phyloP scores from a whole-genome alignment of 208 protist genomes.

The Phytomonas sp. region DNA sequence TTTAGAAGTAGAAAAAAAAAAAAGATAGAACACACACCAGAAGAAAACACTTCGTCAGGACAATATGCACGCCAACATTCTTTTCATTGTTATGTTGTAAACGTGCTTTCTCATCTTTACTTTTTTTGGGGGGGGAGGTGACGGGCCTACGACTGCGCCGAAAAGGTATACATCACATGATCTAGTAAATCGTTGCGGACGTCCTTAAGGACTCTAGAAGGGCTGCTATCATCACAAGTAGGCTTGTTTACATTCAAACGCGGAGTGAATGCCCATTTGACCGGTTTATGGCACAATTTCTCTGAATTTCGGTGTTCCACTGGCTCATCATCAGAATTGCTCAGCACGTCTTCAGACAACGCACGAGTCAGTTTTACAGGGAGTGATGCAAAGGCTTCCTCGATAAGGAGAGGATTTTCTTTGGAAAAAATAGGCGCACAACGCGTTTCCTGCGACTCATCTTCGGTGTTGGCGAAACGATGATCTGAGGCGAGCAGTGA shows the following conservation, averaged over 20 bases:
- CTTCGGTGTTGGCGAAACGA: neutral
- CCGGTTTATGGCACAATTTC: neutral
- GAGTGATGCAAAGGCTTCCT: neutral
- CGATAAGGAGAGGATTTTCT: neutral
- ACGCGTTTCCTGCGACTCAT: neutral
- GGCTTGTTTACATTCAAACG: neutral
- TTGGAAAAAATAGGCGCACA: neutral
- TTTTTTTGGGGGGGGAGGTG: too few relatives aligned
- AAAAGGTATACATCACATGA: neutral
- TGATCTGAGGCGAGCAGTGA: neutral
- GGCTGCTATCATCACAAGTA: neutral
- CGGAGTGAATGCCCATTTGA: neutral
- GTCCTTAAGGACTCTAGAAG: neutral
- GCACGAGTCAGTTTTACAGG: neutral
- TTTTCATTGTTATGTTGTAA: neutral
- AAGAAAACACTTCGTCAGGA: neutral
- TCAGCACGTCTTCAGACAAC: neutral
- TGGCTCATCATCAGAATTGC: neutral
- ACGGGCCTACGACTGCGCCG: neutral
- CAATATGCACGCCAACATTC: neutral
- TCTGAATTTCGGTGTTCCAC: neutral
- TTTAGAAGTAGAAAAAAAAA: constrained; percentile 12
- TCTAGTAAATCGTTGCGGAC: neutral
- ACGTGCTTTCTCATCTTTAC: neutral
- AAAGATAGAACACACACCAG: neutral